Conservation (phyloP, 2,329 filamentous ascomycete species). For the Pseudocercospora macadamiae region DNA sequence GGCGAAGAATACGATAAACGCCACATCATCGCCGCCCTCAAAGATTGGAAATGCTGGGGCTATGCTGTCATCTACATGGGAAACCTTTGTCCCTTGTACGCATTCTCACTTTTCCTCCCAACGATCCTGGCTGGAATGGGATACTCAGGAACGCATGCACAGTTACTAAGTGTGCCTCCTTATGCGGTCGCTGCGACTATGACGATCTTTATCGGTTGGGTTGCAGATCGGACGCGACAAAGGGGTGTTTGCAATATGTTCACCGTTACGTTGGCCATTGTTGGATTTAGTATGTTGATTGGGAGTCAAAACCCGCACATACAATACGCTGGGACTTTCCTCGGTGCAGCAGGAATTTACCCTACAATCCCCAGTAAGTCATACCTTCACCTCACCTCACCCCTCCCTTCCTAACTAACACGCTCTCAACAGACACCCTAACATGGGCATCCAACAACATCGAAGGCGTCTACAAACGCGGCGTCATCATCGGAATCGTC, state of each 20-base stretch:
- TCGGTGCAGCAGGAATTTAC: conserved; percentile 86
- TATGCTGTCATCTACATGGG: conserved; percentile 78
- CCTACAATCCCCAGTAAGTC: conserved; percentile 81
- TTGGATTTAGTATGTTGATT: conserved; percentile 79
- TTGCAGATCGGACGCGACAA: conserved; percentile 72
- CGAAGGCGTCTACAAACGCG: conserved; percentile 88
- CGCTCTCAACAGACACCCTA: too few relatives aligned
- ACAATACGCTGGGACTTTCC: conserved; percentile 76
- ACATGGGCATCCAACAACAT: conserved; percentile 86
- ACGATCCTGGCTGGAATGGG: conserved; percentile 43
- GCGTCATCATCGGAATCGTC: conserved; percentile 81
- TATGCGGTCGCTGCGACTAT: conserved; percentile 72
- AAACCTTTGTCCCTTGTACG: conserved; percentile 33
- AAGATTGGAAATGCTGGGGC: conserved; percentile 81
- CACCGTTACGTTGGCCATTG: conserved; percentile 69
- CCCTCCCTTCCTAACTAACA: too few relatives aligned
- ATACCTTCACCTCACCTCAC: too few relatives aligned
- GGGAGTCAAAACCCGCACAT: conserved; percentile 65
- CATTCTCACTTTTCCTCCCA: conserved; percentile 39
- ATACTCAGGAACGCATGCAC: conserved; percentile 63
- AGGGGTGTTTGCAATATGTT: conserved; percentile 80
- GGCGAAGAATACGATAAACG: conserved; percentile 32
- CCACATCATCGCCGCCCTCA: conserved; percentile 48
- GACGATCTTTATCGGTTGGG: conserved; percentile 70
- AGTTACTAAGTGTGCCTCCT: conserved; percentile 74